Percentiles rank a stretch among this genome's conserved stretches.
These are phyloP conservation scores for Parachlorella kessleri DNA, from an alignment of 139 green algal species.

Conservation along the genomic window DNA sequence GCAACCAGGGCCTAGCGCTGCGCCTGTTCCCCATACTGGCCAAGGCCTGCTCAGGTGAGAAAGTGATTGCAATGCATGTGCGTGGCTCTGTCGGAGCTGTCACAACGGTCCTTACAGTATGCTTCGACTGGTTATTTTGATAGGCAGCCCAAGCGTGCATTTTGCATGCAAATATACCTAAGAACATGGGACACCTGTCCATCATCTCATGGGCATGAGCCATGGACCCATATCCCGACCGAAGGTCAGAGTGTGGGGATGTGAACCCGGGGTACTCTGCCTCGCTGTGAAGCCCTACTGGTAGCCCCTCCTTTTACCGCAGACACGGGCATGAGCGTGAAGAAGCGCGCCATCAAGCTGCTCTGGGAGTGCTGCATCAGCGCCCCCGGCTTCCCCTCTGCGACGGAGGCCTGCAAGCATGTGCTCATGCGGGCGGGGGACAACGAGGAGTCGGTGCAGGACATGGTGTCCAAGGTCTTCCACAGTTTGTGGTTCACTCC, in stretches of 20 bases:
- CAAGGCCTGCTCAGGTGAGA: conserved; percentile 30
- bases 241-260: too few species aligned
- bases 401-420: conserved; percentile 58
- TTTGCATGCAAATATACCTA: too few species aligned
- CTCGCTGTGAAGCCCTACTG: too few species aligned
- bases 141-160: too few species aligned
- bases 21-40: conserved; percentile 76
- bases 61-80: too few species aligned
- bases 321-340: conserved; percentile 79
- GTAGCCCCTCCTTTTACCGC: neutral
- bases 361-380: conserved; percentile 81
- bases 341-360: conserved; percentile 81
- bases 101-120: too few species aligned
- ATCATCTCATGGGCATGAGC: too few species aligned
- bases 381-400: conserved; percentile 44
- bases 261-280: too few species aligned
- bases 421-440: conserved; percentile 59
- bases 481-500: conserved; percentile 53
- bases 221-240: too few species aligned
- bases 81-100: too few species aligned
- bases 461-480: conserved; percentile 66
- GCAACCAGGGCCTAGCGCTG: conserved; percentile 56
- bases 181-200: too few species aligned
- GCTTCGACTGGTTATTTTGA: too few species aligned
- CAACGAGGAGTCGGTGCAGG: conserved; percentile 61